These are phyloP conservation scores for Linnemannia exigua DNA, from an alignment of 192 early-diverging fungal genomes.

Conservation along the genomic window DNA sequence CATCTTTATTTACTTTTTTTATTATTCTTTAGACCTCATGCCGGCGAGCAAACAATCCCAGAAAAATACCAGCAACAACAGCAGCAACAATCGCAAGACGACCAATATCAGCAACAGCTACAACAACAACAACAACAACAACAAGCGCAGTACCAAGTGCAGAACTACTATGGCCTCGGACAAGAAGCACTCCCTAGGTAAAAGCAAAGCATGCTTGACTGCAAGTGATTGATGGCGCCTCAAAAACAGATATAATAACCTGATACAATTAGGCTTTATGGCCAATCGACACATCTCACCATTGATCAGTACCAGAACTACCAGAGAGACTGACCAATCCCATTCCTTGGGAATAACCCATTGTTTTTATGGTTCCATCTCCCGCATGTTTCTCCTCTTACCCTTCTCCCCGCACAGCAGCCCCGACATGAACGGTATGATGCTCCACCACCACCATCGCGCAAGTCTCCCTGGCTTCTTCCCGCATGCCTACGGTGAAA, in stretches of 20 bases:
- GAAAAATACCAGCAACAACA: not conserved
- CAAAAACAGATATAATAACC: not conserved
- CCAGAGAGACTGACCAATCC: not conserved
- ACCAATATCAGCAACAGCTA: too few species aligned
- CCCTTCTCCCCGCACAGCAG: not conserved
- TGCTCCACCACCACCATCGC: not conserved
- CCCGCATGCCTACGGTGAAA: not conserved
- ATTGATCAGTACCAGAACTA: not conserved
- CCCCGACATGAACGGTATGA: not conserved
- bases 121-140: not conserved
- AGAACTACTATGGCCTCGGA: not conserved
- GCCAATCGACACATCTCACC: not conserved
- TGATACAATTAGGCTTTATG: slow-evolving; percentile 1
- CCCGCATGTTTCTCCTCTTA: not conserved
- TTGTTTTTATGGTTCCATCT: not conserved
- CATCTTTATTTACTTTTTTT: not conserved
- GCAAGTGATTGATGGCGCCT: not conserved
- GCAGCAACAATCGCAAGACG: too few species aligned
- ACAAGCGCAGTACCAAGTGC: not conserved
- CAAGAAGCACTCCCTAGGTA: not conserved
- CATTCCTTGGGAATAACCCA: not conserved
- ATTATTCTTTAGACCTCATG: not conserved
- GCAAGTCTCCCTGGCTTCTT: slow-evolving; percentile 4
- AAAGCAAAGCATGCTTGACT: not conserved
- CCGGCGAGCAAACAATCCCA: not conserved